Base-by-base conservation (phyloP, 768 basidiomycete species). In the Rhodotorula kratochvilovae region DNA sequence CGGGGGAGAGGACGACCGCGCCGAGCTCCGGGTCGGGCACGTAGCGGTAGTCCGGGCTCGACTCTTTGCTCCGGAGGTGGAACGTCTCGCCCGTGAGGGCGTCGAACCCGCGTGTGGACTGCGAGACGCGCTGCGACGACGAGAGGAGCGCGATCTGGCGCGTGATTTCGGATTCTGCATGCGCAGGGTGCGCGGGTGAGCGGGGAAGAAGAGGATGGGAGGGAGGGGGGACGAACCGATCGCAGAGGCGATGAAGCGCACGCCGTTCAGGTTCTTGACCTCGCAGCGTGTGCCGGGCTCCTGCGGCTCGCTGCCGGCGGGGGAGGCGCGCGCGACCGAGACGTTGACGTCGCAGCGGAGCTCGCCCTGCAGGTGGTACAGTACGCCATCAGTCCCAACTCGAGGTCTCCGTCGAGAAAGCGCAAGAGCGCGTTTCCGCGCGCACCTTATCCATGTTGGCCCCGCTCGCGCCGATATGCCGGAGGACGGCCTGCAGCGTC, bases 11-110 rank as follows among this genome's bases (percentile, higher is more conserved):
- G n/a, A 86, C 77, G 11, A 97, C 81, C 0, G 87, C 85, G 1
- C 92, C 92, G 2, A 98, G 81, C 79, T 98, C 97, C 0, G 92
- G 88, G 79, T 99, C 96, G 0, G 96, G 96, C 91, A 99, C 95
- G 81, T 97, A 98, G 15, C 82, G 86, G 79, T 98, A 99, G 79
- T 99, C 96, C 2, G 90, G 92, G 0, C 92, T 89, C 75, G 93
- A 90, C 76, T 96, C 96, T 81, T 99, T 98, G 57, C 86, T 87
- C 53, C 96, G 85, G 53, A 98, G 81, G 43, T 83, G 85, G 81
- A 87, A 93, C 1, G 96, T 98, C 78, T 89, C 85, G 43, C 88
- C 88, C 5, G 84, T 86, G 68, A 87, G 82, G 77, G 93, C 90
- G 79, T 97, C 87, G 76, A 93, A 92, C 4, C 92, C 91, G 33